phyloP scores from a whole-genome alignment of 306 rosid species.

The Acacia acuminata region DNA sequence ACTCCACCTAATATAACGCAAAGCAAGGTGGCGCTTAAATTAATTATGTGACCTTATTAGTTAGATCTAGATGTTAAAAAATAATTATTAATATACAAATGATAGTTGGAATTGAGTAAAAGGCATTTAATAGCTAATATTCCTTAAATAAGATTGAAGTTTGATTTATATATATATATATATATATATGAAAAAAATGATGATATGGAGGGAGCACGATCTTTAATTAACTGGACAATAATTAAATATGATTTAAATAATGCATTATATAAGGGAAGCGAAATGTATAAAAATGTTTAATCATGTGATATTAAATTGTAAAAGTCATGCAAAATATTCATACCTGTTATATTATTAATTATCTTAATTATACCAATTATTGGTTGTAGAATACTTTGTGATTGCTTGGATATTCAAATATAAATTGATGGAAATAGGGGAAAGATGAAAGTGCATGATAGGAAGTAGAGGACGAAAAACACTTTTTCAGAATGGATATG shows the following conservation, averaged over 20 bases:
- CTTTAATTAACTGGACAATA: too few species aligned
- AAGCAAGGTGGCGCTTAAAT: neutral
- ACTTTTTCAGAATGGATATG: slow-evolving; percentile 34
- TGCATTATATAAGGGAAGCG: neutral
- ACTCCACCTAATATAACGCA: neutral
- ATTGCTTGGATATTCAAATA: neutral
- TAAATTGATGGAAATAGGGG: neutral
- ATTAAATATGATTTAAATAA: too few species aligned
- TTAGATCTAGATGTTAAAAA: neutral
- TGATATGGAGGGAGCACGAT: neutral
- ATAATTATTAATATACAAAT: too few species aligned
- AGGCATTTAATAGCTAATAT: too few species aligned
- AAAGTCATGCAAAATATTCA: neutral
- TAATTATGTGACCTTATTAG: neutral
- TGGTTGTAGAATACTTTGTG: neutral
- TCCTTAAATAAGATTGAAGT: neutral
- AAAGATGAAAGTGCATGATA: neutral
- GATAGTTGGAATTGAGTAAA: neutral
- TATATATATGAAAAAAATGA: too few species aligned
- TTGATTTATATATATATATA: too few species aligned
- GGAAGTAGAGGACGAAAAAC: slow-evolving; percentile 38
- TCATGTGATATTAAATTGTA: neutral
- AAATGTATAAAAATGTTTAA: neutral
- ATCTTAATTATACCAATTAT: neutral
- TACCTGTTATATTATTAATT: neutral